Conservation (phyloP, 495 filamentous ascomycete species). For the Annulohypoxylon bovei region DNA sequence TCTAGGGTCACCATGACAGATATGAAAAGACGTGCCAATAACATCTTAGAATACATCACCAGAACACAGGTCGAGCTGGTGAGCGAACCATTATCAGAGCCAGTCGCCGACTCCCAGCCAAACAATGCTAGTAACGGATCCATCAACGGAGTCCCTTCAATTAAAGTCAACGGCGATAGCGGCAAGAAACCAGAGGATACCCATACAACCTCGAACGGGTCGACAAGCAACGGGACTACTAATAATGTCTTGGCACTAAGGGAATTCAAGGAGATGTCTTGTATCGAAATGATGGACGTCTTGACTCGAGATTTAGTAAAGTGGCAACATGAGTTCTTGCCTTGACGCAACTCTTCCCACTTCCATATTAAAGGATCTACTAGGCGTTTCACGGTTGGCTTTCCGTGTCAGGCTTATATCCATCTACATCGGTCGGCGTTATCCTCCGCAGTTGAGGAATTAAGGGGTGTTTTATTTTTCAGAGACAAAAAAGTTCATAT, state of each 20-base stretch:
- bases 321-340: slow-evolving; percentile 72
- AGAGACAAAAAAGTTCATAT: slow-evolving; percentile 4
- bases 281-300: slow-evolving; percentile 84
- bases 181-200: slow-evolving; percentile 34
- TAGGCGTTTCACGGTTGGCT: slow-evolving; percentile 26
- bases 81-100: slow-evolving; percentile 47
- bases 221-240: slow-evolving; percentile 40
- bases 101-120: slow-evolving; percentile 22
- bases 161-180: slow-evolving; percentile 48
- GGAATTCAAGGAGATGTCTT: slow-evolving; percentile 74
- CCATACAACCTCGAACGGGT: slow-evolving; percentile 7
- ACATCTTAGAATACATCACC: slow-evolving; percentile 89
- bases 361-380: background rate
- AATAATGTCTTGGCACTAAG: slow-evolving; percentile 13
- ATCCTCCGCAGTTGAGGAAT: background rate
- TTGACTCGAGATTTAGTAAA: slow-evolving; percentile 78
- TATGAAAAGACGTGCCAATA: slow-evolving; percentile 85
- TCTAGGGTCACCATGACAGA: slow-evolving; percentile 88
- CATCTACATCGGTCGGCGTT: slow-evolving; percentile 32
- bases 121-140: slow-evolving; percentile 23
- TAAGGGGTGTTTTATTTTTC: background rate
- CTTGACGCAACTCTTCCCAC: slow-evolving; percentile 28
- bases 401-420: slow-evolving; percentile 5
- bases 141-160: slow-evolving; percentile 32
- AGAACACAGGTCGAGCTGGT: slow-evolving; percentile 92